These are phyloP conservation scores for Falciphora oryzae DNA, from an alignment of 2,329 filamentous ascomycete genomes.

Conservation along the genomic window DNA sequence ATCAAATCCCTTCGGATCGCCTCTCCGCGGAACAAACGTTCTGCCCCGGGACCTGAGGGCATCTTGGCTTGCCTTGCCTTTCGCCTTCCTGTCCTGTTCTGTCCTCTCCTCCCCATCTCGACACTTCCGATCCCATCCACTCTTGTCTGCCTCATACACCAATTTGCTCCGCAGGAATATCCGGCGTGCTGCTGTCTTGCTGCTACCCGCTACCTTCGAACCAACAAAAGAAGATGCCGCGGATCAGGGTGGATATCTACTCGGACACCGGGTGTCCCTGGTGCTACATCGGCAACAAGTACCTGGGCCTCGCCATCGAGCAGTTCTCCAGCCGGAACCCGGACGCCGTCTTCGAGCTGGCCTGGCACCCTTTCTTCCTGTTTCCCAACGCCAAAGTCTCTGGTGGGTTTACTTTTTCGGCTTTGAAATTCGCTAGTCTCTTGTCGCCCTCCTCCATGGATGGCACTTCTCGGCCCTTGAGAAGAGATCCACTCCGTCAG, in stretches of 20 bases:
- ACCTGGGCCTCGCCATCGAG: slow-evolving; percentile 39
- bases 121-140: too few relatives aligned
- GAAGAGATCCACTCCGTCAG: too few relatives aligned
- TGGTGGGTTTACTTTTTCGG: not conserved
- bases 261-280: slow-evolving; percentile 47
- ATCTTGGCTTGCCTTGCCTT: not conserved
- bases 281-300: slow-evolving; percentile 44
- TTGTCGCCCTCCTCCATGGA: not conserved
- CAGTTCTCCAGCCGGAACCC: slow-evolving; percentile 34
- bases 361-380: slow-evolving; percentile 43
- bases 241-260: slow-evolving; percentile 41
- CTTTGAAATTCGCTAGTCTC: not conserved
- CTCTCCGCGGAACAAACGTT: not conserved
- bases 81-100: not conserved
- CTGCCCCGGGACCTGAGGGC: too few relatives aligned
- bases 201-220: not conserved
- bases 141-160: too few relatives aligned
- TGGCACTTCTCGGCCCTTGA: too few relatives aligned
- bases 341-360: slow-evolving; percentile 38
- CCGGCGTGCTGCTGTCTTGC: too few relatives aligned
- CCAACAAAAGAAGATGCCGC: not conserved
- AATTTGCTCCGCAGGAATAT: not conserved
- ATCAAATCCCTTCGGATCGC: not conserved
- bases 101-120: not conserved
- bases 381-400: slow-evolving; percentile 27